Evolutionary conservation across 768 basidiomycete genomes (phyloP).

Genomic region (Amanita phalloides): DNA sequence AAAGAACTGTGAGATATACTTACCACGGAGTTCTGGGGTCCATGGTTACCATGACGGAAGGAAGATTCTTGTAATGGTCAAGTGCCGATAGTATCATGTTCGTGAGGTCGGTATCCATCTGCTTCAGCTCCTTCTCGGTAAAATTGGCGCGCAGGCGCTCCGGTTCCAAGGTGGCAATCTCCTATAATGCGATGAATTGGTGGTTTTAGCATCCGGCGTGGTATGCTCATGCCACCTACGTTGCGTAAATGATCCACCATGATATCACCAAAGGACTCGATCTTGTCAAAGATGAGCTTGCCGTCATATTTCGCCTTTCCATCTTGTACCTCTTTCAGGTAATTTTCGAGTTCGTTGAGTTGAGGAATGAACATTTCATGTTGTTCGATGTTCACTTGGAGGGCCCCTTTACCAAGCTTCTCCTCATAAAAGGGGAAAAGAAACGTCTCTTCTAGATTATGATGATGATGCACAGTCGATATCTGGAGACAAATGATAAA

Average conservation of each 20-base stretch:
- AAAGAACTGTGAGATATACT: not conserved
- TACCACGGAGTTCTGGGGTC: conserved; percentile 14
- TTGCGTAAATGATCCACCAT: conserved; percentile 17
- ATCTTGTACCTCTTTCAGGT: conserved; percentile 45
- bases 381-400: conserved; percentile 17
- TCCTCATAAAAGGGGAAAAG: conserved; percentile 16
- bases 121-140: conserved; percentile 15
- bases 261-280: conserved; percentile 16
- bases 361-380: conserved; percentile 17
- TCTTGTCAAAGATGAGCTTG: conserved; percentile 10
- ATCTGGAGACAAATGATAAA: conserved; percentile 7
- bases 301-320: conserved; percentile 45
- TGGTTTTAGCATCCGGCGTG: not conserved
- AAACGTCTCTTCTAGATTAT: conserved; percentile 18
- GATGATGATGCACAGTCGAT: conserved; percentile 17
- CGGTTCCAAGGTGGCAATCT: conserved; percentile 16
- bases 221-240: conserved; percentile 7
- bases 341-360: conserved; percentile 13
- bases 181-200: conserved; percentile 8
- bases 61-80: conserved; percentile 14
- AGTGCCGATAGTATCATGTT: conserved; percentile 12
- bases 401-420: conserved; percentile 15
- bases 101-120: conserved; percentile 11
- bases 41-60: conserved; percentile 13
- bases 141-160: conserved; percentile 14